Percentiles rank a stretch among this genome's conserved stretches.
These are phyloP conservation scores for Wallacemonas sp. DNA, from an alignment of 208 protist species.

Conservation along the genomic window DNA sequence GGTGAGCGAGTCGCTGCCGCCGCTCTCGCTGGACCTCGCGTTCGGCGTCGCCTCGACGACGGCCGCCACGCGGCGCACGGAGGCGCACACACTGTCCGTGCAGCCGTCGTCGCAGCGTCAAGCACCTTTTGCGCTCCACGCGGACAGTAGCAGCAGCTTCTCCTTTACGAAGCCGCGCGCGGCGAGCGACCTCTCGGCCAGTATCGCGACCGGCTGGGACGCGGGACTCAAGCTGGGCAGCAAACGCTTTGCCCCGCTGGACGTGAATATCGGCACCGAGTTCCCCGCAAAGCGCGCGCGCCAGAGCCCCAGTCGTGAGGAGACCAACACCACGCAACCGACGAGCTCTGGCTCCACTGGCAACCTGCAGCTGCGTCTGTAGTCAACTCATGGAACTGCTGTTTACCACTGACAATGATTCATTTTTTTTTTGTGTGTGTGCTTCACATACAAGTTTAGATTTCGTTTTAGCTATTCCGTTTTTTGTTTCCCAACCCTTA, in stretches of 20 bases:
- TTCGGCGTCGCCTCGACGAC: not conserved
- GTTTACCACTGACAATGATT: no score
- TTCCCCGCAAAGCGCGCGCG: constrained; percentile 1
- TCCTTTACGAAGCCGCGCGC: not conserved
- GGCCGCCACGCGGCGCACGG: constrained; percentile 6
- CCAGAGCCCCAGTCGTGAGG: not conserved
- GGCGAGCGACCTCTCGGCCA: not conserved
- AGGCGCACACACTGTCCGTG: constrained; percentile 14
- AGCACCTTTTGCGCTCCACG: not conserved
- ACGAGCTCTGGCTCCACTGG: not conserved
- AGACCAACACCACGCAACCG: not conserved
- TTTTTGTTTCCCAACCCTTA: no score
- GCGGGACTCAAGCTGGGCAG: constrained; percentile 1
- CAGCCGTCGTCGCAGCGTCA: not conserved
- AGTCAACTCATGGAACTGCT: no score
- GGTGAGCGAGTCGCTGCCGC: no score
- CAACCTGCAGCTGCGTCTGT: constrained; percentile 4
- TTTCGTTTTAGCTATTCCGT: no score
- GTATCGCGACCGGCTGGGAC: constrained; percentile 2
- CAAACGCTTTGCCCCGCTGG: constrained; percentile 9
- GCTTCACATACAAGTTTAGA: no score
- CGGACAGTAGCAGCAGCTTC: not conserved
- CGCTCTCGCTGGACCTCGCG: constrained; percentile 7
- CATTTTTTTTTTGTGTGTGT: no score
- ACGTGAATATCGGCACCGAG: not conserved